Base-by-base conservation (phyloP, 2,329 filamentous ascomycete species). In the Aspergillus sergii region DNA sequence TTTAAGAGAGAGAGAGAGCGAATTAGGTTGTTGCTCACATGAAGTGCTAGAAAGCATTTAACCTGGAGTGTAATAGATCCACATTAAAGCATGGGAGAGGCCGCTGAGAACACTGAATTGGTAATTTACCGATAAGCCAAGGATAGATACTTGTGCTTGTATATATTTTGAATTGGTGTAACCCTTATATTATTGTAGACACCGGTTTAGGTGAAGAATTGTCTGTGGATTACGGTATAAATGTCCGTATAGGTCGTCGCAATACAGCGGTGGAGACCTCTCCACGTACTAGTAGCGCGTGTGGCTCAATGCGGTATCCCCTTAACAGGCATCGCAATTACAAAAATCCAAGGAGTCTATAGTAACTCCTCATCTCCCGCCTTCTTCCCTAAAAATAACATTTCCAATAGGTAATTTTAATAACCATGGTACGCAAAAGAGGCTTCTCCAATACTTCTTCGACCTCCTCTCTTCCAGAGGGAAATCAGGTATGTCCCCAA, bases 391-490 rank as follows among this genome's bases (percentile, higher is more conserved):
- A 30, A 30, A 30, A 16, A 3, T 30, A 51, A 28, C 48, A 21
- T n/a, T 55, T 39, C 51, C 51, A 14, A 55, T 41, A 34, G 58
- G 45, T 45, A 57, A 64, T 59, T 53, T 36, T 45, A 54, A 54
- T 58, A 64, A 67, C 66, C 65, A 80, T 81, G 79, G 73, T 74
- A 67, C 78, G 79, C 63, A 74, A 77, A 61, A 73, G 79, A 66
- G 74, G 75, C 59, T 66, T 73, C 16, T 81, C 79, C 50, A 78
- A 75, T 72, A 72, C 74, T 48, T 80, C 79, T 12, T 75, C 76
- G 19, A 69, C 69, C 23, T 75, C 77, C 26, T 79, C 78, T 51
- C 66, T 76, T 57, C 73, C 72, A 41, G 78, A 79, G 36, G 73
- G 73, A 60, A 76, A 78, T 61, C 79, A 80, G 73, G 79, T 79